Base-by-base conservation (phyloP, 192 early-diverging fungal genomes). In the Backusella parvicylindrica region DNA sequence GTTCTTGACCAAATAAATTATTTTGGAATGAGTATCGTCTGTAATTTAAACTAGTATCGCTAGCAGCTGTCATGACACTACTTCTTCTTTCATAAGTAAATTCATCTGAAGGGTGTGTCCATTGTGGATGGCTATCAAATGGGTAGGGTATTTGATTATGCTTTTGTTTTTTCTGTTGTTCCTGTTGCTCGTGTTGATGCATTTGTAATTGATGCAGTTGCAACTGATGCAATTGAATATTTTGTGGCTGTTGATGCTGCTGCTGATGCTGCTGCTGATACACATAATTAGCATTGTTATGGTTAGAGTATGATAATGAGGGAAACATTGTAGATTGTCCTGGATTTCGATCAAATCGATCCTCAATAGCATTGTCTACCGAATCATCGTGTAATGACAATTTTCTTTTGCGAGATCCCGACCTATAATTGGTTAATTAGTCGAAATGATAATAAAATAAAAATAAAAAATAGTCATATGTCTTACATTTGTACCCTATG, bases 401-500 rank as follows among this genome's bases (percentile, higher is more conserved):
- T 47, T 70, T 70, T 70, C 68, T 70, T 70, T 70, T 70, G 18
- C 68, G 68, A 30, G 68, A 28, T 28, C 68, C 68, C 38, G 41
- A 41, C 37, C 68, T 70, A 70, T 41, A 28, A 21, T 28, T 60
- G 12, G 53, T 3, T 40, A 70, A 70, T 26, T 43, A 66, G 64
- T 33, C 15, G 15, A 35, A 66, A 66, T 66, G 28, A 30, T 18
- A 70, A 26, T 68, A 37, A n/a, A n/a, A 2, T 68, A 13, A 12
- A 7, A 23, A 68, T 36, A 15, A 1, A 32, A 65, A 13, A 5
- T n/a, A 28, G 18, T 30, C 37, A 37, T 40, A 26, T 68, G 35
- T 32, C 65, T 47, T 81, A 81, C 79, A 73, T 47, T 67, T 84
- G 84, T 15, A 82, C 66, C 8, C 84, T 76, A 68, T 88, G 80